Conservation (phyloP, 2,329 filamentous ascomycete genomes). For the Coniella vitis region DNA sequence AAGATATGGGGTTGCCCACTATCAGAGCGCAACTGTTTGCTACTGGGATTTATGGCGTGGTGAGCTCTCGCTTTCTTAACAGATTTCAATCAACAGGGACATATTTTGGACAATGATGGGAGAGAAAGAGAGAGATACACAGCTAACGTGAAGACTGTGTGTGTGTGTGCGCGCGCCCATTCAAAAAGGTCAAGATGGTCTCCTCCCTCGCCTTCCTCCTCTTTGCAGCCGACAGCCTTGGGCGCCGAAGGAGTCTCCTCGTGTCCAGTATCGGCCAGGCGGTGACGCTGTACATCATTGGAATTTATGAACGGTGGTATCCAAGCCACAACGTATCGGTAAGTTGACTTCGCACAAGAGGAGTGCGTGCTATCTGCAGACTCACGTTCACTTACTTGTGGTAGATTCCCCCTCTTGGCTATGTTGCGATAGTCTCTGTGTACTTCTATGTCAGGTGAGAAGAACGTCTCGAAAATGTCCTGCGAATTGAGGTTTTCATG, state of each 20-base stretch:
- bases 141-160: too few relatives aligned
- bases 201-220: conserved; percentile 58
- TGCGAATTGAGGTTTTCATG: too few relatives aligned
- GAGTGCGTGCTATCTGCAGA: neutral
- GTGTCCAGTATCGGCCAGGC: conserved; percentile 60
- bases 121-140: too few relatives aligned
- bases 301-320: conserved; percentile 2
- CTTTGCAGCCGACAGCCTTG: conserved; percentile 63
- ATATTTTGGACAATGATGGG: too few relatives aligned
- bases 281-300: conserved; percentile 32
- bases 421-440: conserved; percentile 63
- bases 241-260: conserved; percentile 52
- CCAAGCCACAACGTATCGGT: neutral
- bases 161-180: too few relatives aligned
- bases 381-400: neutral
- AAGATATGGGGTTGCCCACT: conserved; percentile 51
- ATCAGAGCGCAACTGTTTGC: conserved; percentile 58
- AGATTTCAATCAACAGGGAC: neutral
- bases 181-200: conserved; percentile 43
- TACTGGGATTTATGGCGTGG: conserved; percentile 66
- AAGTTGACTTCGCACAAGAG: neutral
- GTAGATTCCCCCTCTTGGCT: conserved; percentile 57
- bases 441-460: conserved; percentile 58
- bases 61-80: conserved; percentile 23
- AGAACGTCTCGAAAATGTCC: too few relatives aligned